Evolutionary conservation across 2,329 filamentous ascomycete genomes (phyloP).

Genomic region (Monosporascus sp.): DNA sequence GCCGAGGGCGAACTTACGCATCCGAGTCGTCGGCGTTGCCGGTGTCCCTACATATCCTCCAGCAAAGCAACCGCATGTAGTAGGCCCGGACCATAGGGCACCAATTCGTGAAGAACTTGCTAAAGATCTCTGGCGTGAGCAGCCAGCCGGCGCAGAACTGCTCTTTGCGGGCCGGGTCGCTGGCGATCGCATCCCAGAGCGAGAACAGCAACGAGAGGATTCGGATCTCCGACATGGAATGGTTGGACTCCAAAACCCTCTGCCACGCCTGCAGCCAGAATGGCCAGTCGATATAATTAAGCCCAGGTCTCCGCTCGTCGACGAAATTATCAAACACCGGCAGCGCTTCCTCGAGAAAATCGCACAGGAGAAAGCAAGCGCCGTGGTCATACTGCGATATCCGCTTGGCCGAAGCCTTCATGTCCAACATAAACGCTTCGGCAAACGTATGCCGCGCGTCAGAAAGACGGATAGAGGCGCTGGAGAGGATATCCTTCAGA

Average conservation of each 20-base stretch:
- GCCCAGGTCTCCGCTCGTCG: conserved; percentile 27
- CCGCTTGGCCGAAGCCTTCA: conserved; percentile 68
- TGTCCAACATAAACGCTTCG: conserved; percentile 64
- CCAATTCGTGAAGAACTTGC: conserved; percentile 86
- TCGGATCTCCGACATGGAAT: conserved; percentile 85
- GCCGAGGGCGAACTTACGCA: conserved; percentile 47
- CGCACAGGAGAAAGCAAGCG: conserved; percentile 84
- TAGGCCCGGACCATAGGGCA: conserved; percentile 93
- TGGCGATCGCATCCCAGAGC: conserved; percentile 68
- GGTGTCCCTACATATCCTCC: conserved; percentile 75
- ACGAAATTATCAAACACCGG: conserved; percentile 51
- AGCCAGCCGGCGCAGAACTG: conserved; percentile 70
- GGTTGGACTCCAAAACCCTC: conserved; percentile 75
- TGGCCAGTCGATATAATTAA: conserved; percentile 62
- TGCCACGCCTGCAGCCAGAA: conserved; percentile 83
- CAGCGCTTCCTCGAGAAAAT: conserved; percentile 80
- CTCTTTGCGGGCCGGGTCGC: conserved; percentile 61
- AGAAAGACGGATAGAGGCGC: conserved; percentile 31
- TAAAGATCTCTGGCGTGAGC: conserved; percentile 68
- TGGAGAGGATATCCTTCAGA: conserved; percentile 69
- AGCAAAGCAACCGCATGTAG: conserved; percentile 85
- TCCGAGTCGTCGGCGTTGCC: conserved; percentile 61
- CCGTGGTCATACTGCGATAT: conserved; percentile 77
- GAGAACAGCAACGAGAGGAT: conserved; percentile 76
- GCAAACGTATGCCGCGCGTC: conserved; percentile 64